Percentiles rank a stretch among this genome's conserved stretches.
Evolutionary conservation across 75 land plant species (phyloP).

Genomic region (Pinus tabuliformis): DNA sequence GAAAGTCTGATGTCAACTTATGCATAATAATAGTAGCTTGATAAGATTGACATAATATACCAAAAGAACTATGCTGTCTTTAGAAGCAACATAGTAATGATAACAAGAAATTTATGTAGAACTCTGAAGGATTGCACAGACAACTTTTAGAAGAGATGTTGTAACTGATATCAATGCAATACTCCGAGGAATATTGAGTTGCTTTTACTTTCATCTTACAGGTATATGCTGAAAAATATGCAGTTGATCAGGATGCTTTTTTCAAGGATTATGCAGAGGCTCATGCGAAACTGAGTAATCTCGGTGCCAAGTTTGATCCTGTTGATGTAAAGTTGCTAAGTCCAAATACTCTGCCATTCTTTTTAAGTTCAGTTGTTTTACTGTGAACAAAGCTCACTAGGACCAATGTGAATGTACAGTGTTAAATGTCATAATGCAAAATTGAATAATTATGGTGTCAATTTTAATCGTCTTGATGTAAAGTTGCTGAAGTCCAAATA

Average conservation of each 20-base stretch:
- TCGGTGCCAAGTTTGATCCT: slow-evolving; percentile 97
- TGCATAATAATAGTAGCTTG: neutral
- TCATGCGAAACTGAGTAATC: slow-evolving; percentile 95
- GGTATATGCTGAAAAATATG: slow-evolving; percentile 97
- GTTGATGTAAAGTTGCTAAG: slow-evolving; percentile 51
- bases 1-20: neutral
- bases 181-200: too few relatives aligned
- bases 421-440: slow-evolving; percentile 44
- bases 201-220: slow-evolving; percentile 11
- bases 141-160: too few relatives aligned
- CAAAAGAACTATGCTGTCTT: neutral
- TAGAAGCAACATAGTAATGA: neutral
- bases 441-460: slow-evolving; percentile 91
- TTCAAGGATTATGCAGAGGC: slow-evolving; percentile 97
- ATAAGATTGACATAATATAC: slow-evolving; percentile 1
- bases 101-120: neutral
- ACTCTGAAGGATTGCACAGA: too few relatives aligned
- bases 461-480: slow-evolving; percentile 91
- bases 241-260: slow-evolving; percentile 84
- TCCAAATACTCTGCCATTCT: too few relatives aligned
- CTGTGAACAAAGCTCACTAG: too few relatives aligned
- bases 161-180: too few relatives aligned
- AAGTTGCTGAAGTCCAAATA: neutral
- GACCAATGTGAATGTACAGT: too few relatives aligned
- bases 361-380: too few relatives aligned